Evolutionary conservation across 768 basidiomycete genomes (phyloP), one percentile per base, ranked within the genome.

Genomic region (Hebeloma cylindrosporum): DNA sequence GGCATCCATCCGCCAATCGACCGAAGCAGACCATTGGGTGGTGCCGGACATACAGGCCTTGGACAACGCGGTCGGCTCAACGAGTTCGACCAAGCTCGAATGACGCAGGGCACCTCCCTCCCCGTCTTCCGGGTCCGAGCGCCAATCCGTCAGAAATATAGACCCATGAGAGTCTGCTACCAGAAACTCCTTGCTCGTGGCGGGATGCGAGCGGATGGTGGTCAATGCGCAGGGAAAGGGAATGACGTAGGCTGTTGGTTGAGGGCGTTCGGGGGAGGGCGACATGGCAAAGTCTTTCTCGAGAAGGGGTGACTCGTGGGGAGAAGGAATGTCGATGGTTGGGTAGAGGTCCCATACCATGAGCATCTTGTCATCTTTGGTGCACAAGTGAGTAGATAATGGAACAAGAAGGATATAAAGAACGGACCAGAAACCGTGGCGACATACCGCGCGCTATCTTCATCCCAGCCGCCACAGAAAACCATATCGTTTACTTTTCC

Each of bases 341-440:
- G 88, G 88, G 54, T 76, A 69, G n/a, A 92, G 73, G 63, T 91
- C 88, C 89, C 89, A 91, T 5, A 91, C 80, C 80, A 89, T 85
- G 28, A 89, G 75, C 77, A 85, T 84, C 60, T 80, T 86, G 66
- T 91, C 89, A 53, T 89, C 88, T 88, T 50, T 42, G 47, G 5
- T 14, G 8, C 30, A 10, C 7, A 28, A 22, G 45, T 44, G 23
- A 50, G 45, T 40, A 45, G 47, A 25, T 35, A 8, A 18, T 27
- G 7, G 22, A 27, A 30, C 50, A 32, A 33, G 51, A 44, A 18
- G 40, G 26, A 20, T 18, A 48, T 9, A 17, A 30, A 10, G 16
- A 40, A 47, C 66, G 45, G 57, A 82, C 88, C 88, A 44, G 88
- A 88, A 21, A 88, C 85, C 7, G 88, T 87, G 6, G 86, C 89